Evolutionary conservation across 805 yeast species (phyloP), one percentile per base, ranked within the genome.

Genomic region (Candida namnaoensis): DNA sequence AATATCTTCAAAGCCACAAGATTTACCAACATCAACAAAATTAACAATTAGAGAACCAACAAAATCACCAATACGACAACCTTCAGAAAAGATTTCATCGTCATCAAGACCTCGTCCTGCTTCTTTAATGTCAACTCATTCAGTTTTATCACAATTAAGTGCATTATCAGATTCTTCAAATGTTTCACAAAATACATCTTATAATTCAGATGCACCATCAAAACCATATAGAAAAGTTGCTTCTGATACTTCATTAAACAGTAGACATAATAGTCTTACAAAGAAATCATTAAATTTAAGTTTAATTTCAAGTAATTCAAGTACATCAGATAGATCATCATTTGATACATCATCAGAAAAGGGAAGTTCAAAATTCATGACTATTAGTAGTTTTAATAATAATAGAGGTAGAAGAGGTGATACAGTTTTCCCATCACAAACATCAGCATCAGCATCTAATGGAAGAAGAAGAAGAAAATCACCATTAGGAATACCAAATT

Each of bases 71-170:
- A n/a, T 44, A 1, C 43, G 49, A 12, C 19, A 19, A 34, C 37
- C 35, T 26, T 32, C 11, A 37, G 36, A 1, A 40, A 34, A 36
- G 15, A 13, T 2, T 11, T 12, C 33, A 3, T 26, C 5, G 2
- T 8, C 25, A 32, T 13, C 40, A 8, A 53, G 56, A 46, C 43
- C 62, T 27, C 58, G 82, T 39, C 80, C 81, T 5, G 64, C 66
- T 0, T 77, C 83, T 1, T 65, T 69, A 34, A 53, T 76, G 1
- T 77, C 82, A 0, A 71, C 74, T 23, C 68, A 68, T 41, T 73
- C 79, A 0, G 54, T 66, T 2, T 61, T 70, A n/a, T 72, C 77
- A 0, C 66, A 60, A 38, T 58, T 62, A 36, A 72, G 79, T 1
- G 66, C 69, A 4, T 59, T 66, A 34, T 76, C 82, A 0, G 81